These are phyloP conservation scores for Colletotrichum euphorbiae DNA, from an alignment of 2,329 filamentous ascomycete genomes.

Conservation along the genomic window DNA sequence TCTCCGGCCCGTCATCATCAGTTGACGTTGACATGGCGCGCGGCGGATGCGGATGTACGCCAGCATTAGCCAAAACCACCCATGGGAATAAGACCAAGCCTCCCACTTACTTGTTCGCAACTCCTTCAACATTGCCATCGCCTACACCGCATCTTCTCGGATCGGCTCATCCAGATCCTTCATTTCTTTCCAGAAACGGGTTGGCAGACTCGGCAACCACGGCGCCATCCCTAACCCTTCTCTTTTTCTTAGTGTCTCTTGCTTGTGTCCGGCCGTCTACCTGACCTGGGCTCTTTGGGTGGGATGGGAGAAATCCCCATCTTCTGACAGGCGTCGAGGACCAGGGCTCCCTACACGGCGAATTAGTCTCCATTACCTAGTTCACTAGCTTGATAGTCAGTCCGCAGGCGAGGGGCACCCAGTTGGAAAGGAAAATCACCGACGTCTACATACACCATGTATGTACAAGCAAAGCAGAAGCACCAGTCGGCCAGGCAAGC, in stretches of 20 bases:
- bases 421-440: conserved; percentile 12
- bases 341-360: conserved; percentile 19
- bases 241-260: conserved; percentile 11
- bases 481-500: not conserved
- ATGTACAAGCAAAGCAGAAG: not conserved
- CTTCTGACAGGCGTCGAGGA: conserved; percentile 19
- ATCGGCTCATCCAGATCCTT: conserved; percentile 28
- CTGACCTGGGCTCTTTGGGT: not conserved
- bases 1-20: conserved; percentile 30
- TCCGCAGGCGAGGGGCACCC: not conserved
- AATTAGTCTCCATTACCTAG: not conserved
- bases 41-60: not conserved
- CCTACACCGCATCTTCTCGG: conserved; percentile 10
- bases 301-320: conserved; percentile 1
- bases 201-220: conserved; percentile 22
- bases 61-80: not conserved
- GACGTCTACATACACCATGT: conserved; percentile 21
- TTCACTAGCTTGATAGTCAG: conserved; percentile 4
- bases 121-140: not conserved
- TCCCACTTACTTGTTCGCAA: not conserved
- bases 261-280: not conserved
- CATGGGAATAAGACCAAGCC: conserved; percentile 3
- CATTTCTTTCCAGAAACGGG: conserved; percentile 27
- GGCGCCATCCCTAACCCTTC: conserved; percentile 10
- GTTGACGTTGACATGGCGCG: conserved; percentile 28